These are phyloP conservation scores for Marasmius tenuissimus DNA, from an alignment of 1,284 basidiomycete species.

Conservation along the genomic window DNA sequence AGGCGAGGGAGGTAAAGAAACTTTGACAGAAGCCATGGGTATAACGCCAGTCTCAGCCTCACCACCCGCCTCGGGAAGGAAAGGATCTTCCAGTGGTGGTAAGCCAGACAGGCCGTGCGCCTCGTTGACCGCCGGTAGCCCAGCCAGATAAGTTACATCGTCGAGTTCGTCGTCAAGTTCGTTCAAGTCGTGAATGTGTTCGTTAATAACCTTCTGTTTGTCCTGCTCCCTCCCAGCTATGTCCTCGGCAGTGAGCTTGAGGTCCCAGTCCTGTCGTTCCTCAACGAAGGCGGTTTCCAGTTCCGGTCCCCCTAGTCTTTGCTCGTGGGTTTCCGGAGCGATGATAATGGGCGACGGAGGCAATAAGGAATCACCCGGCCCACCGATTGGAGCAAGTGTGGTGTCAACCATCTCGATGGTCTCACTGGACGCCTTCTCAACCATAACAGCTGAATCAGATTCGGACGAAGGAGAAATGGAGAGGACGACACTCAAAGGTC, in stretches of 20 bases:
- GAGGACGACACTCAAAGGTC: not conserved
- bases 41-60: not conserved
- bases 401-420: not conserved
- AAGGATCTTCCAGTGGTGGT: not conserved
- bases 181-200: not conserved
- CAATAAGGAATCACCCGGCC: too few relatives aligned
- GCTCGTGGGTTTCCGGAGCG: too few relatives aligned
- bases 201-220: conserved; percentile 4
- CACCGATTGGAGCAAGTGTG: not conserved
- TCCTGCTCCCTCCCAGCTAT: not conserved
- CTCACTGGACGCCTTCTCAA: not conserved
- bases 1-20: not conserved
- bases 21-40: not conserved
- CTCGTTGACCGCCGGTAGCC: not conserved
- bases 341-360: too few relatives aligned
- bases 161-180: conserved; percentile 6
- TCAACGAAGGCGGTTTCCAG: not conserved
- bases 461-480: not conserved
- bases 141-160: not conserved
- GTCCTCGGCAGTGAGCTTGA: not conserved
- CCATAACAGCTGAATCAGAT: not conserved
- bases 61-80: not conserved
- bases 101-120: not conserved
- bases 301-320: too few relatives aligned
- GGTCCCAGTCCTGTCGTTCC: not conserved